These are phyloP conservation scores for Sanghuangporus baumii DNA, from an alignment of 1,284 basidiomycete genomes.

Conservation along the genomic window DNA sequence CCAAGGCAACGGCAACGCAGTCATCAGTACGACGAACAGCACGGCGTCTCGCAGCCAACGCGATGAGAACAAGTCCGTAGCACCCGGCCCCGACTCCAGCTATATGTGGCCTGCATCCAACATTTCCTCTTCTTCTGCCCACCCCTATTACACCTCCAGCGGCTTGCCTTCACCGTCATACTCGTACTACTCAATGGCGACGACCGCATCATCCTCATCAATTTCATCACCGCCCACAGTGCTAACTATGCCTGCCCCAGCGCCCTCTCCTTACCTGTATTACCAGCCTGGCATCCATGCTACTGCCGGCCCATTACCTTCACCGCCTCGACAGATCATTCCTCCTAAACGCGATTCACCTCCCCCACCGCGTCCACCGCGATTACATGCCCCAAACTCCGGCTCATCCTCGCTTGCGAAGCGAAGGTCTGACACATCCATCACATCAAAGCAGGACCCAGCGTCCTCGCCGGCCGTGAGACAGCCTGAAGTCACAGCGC, in stretches of 20 bases:
- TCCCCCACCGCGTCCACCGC: constrained; percentile 17
- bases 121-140: constrained; percentile 22
- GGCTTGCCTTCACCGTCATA: constrained; percentile 18
- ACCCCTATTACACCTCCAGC: constrained; percentile 18
- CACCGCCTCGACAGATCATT: constrained; percentile 44
- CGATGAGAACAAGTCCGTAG: constrained; percentile 38
- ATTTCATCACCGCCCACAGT: constrained; percentile 10
- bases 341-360: constrained; percentile 34
- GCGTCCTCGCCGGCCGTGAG: not conserved
- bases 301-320: constrained; percentile 65
- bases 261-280: constrained; percentile 40
- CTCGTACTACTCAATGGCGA: constrained; percentile 19
- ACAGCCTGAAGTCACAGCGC: not conserved
- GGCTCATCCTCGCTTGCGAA: constrained; percentile 11
- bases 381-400: constrained; percentile 13
- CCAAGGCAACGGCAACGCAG: not conserved
- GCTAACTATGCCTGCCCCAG: constrained; percentile 5
- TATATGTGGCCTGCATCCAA: constrained; percentile 15
- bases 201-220: constrained; percentile 1
- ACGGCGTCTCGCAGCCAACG: not conserved
- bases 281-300: constrained; percentile 66
- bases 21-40: not conserved
- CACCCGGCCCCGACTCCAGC: constrained; percentile 37
- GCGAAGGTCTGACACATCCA: constrained; percentile 7
- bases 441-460: not conserved